Percentiles rank a stretch among this genome's conserved stretches.
phyloP scores from a whole-genome alignment of 805 yeast genomes.

The Yamadazyma sp. region DNA sequence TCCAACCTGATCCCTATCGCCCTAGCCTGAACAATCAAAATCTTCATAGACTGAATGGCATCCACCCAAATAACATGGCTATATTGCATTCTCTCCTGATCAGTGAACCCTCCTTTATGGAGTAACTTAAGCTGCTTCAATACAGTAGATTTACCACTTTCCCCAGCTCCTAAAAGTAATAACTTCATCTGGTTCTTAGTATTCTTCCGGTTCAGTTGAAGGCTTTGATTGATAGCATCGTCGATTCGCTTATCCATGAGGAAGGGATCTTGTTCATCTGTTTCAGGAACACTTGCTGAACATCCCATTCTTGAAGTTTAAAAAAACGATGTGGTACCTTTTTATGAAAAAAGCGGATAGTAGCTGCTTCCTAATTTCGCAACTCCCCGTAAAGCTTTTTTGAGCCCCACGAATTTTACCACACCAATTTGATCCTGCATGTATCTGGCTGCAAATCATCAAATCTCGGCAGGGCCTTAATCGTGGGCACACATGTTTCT shows the following conservation, averaged over 20 bases:
- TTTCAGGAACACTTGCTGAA: constrained; percentile 48
- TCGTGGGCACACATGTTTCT: too few relatives aligned
- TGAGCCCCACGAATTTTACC: too few relatives aligned
- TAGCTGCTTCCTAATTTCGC: background rate
- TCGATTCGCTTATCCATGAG: constrained; percentile 54
- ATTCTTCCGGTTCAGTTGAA: constrained; percentile 50
- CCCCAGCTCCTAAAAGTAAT: constrained; percentile 89
- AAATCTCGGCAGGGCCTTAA: background rate
- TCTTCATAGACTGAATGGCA: constrained; percentile 79
- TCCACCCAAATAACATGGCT: constrained; percentile 92
- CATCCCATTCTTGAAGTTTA: constrained; percentile 63
- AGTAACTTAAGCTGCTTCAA: constrained; percentile 82
- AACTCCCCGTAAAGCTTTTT: background rate
- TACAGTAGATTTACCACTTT: constrained; percentile 91
- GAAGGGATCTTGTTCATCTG: constrained; percentile 51
- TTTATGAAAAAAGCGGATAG: background rate
- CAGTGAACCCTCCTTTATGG: constrained; percentile 82
- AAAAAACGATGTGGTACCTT: background rate
- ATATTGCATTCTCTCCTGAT: constrained; percentile 77
- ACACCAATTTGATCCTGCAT: constrained; percentile 8
- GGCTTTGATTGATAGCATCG: constrained; percentile 62
- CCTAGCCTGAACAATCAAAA: constrained; percentile 71
- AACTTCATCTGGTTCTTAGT: constrained; percentile 66
- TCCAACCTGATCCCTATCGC: constrained; percentile 61
- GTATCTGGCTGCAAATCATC: constrained; percentile 5